A percentile compares a stretch with the other conserved stretches of the same genome.
phyloP scores from a whole-genome alignment of 1,284 basidiomycete genomes.

The Sphagnurus paluster region DNA sequence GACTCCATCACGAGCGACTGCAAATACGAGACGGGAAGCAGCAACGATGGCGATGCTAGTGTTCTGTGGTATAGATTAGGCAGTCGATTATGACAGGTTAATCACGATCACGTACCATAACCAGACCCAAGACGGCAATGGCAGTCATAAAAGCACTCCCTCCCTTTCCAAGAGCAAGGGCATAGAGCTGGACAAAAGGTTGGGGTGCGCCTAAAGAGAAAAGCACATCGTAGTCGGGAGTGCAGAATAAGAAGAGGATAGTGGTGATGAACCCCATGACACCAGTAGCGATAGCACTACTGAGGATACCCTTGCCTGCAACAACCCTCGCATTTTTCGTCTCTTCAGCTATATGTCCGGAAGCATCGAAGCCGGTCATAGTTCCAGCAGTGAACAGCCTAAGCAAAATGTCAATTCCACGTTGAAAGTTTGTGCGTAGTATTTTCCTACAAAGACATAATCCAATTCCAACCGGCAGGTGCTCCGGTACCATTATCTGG shows the following conservation, averaged over 20 bases:
- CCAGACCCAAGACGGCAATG: constrained; percentile 75
- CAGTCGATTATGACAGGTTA: constrained; percentile 2
- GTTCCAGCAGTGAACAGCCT: constrained; percentile 84
- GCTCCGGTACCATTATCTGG: constrained; percentile 86
- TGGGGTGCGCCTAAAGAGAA: constrained; percentile 80
- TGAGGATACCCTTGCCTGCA: constrained; percentile 79
- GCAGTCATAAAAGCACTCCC: constrained; percentile 82
- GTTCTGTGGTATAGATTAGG: constrained; percentile 47
- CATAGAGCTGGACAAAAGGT: constrained; percentile 85
- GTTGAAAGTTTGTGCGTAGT: background rate
- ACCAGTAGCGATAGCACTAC: constrained; percentile 73
- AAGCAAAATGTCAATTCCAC: background rate
- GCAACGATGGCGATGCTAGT: constrained; percentile 84
- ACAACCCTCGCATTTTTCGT: constrained; percentile 84
- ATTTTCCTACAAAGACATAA: constrained; percentile 65
- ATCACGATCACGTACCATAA: constrained; percentile 54
- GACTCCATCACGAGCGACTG: constrained; percentile 86
- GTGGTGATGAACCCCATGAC: constrained; percentile 72
- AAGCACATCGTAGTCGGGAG: constrained; percentile 71
- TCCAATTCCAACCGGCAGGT: constrained; percentile 84
- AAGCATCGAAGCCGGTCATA: constrained; percentile 85
- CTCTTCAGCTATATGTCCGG: constrained; percentile 88
- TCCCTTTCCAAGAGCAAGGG: constrained; percentile 74
- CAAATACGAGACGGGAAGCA: constrained; percentile 81
- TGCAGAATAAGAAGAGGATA: constrained; percentile 85